Conservation (phyloP, 495 filamentous ascomycete species). For the Jackrogersella multiformis region DNA sequence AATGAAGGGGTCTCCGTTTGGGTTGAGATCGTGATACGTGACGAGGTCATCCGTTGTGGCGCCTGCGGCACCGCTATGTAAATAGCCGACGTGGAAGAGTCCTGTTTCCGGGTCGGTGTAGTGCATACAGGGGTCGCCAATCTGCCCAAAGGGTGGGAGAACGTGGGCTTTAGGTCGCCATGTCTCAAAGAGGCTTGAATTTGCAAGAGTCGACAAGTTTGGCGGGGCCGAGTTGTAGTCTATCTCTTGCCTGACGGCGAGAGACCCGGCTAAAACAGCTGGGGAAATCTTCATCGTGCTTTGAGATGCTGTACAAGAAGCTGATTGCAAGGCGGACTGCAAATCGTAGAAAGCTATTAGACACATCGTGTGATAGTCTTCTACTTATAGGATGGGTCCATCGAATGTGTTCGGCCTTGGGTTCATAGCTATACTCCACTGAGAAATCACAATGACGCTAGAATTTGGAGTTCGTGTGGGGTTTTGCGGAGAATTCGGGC, state of each 20-base stretch:
- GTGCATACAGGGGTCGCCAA: conserved; percentile 43
- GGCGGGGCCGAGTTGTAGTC: conserved; percentile 40
- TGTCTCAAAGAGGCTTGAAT: conserved; percentile 37
- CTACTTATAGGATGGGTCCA: conserved; percentile 12
- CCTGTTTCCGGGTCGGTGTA: conserved; percentile 40
- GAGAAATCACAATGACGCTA: conserved; percentile 17
- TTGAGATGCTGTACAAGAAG: neutral
- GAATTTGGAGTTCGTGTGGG: conserved; percentile 29
- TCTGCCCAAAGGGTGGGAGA: conserved; percentile 35
- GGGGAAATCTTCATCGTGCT: conserved; percentile 37
- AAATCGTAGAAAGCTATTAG: neutral
- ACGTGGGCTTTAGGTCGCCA: conserved; percentile 41
- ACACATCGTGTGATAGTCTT: neutral
- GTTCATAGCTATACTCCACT: conserved; percentile 3
- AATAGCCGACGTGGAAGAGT: conserved; percentile 39
- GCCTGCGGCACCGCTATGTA: conserved; percentile 30
- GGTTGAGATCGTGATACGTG: conserved; percentile 36
- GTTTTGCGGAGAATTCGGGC: conserved; percentile 28
- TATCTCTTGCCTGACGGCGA: conserved; percentile 26
- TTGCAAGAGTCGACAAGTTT: conserved; percentile 36
- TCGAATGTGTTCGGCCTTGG: neutral
- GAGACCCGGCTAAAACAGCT: conserved; percentile 26
- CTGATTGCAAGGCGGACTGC: neutral
- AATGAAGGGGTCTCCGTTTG: conserved; percentile 34
- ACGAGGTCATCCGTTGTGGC: conserved; percentile 40